phyloP scores from a whole-genome alignment of 768 basidiomycete genomes.

The Lyophyllum atratum region DNA sequence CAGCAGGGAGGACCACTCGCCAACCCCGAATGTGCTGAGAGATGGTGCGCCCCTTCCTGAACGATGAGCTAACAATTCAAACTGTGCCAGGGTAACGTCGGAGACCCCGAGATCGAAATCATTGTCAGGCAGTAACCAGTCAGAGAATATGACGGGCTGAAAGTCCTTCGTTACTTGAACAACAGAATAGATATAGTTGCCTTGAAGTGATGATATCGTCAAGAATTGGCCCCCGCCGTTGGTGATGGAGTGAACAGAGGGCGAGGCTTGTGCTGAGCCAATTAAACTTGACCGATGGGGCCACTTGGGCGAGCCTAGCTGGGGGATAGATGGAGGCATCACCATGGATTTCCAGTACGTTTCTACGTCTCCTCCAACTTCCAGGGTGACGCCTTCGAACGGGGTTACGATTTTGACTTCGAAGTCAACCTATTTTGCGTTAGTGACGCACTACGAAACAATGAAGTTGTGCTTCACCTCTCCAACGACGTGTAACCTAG shows the following conservation, averaged over 20 bases:
- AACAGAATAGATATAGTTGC: conserved; percentile 83
- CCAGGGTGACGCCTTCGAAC: conserved; percentile 89
- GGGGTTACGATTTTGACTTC: conserved; percentile 85
- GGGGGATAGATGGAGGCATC: conserved; percentile 42
- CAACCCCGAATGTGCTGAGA: conserved; percentile 21
- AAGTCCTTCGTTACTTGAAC: conserved; percentile 93
- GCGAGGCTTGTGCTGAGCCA: conserved; percentile 69
- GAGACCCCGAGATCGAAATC: conserved; percentile 78
- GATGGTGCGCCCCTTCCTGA: conserved; percentile 45
- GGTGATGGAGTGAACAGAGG: conserved; percentile 58
- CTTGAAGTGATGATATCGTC: conserved; percentile 87
- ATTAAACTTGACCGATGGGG: conserved; percentile 44
- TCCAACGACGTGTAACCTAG: conserved; percentile 90
- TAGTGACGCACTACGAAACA: conserved; percentile 9
- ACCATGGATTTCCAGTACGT: conserved; percentile 97
- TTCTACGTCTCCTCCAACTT: conserved; percentile 93
- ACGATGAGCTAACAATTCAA: conserved; percentile 61
- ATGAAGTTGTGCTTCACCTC: conserved; percentile 55
- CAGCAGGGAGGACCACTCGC: conserved; percentile 50
- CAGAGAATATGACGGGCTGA: conserved; percentile 82
- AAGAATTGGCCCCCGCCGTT: conserved; percentile 55
- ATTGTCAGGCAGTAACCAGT: conserved; percentile 74
- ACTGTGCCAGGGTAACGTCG: conserved; percentile 84
- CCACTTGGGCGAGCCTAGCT: conserved; percentile 37
- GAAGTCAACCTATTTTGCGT: conserved; percentile 69